Conservation (phyloP, 2,329 filamentous ascomycete genomes). For the Verticillium tricorpus region DNA sequence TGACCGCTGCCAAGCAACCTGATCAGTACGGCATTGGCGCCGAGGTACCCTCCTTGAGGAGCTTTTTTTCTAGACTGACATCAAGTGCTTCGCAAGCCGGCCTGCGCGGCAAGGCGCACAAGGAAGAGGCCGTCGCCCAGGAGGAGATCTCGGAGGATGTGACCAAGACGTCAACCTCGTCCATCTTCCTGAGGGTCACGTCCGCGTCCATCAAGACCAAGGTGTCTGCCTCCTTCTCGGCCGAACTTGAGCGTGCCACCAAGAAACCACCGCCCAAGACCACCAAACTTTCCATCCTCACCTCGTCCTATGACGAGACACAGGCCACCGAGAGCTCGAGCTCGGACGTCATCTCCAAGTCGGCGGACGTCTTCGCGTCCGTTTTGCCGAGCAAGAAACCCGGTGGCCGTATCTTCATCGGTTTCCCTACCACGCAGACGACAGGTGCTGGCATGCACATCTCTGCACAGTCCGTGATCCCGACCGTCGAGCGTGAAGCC, state of each 20-base stretch:
- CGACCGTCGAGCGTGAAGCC: slow-evolving; percentile 93
- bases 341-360: slow-evolving; percentile 45
- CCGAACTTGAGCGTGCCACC: slow-evolving; percentile 89
- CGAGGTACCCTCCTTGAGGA: slow-evolving; percentile 62
- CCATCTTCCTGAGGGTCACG: slow-evolving; percentile 84
- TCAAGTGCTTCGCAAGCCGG: slow-evolving; percentile 46
- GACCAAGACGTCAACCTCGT: slow-evolving; percentile 64
- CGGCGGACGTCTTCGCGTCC: slow-evolving; percentile 79
- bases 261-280: slow-evolving; percentile 93
- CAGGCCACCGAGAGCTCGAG: slow-evolving; percentile 58
- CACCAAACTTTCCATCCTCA: slow-evolving; percentile 82
- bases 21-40: slow-evolving; percentile 46
- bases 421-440: slow-evolving; percentile 95
- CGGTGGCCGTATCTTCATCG: slow-evolving; percentile 88
- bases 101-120: slow-evolving; percentile 50
- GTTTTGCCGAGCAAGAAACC: slow-evolving; percentile 82
- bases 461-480: slow-evolving; percentile 92
- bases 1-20: slow-evolving; percentile 33
- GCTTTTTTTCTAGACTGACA: slow-evolving; percentile 77
- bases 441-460: slow-evolving; percentile 92
- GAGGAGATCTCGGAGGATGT: slow-evolving; percentile 66
- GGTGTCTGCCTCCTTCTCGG: slow-evolving; percentile 66
- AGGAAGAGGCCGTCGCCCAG: slow-evolving; percentile 59
- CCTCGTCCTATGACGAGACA: slow-evolving; percentile 83
- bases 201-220: slow-evolving; percentile 78